Conservation (phyloP, 106 monocot species). For the Phalaenopsis aphrodite region DNA sequence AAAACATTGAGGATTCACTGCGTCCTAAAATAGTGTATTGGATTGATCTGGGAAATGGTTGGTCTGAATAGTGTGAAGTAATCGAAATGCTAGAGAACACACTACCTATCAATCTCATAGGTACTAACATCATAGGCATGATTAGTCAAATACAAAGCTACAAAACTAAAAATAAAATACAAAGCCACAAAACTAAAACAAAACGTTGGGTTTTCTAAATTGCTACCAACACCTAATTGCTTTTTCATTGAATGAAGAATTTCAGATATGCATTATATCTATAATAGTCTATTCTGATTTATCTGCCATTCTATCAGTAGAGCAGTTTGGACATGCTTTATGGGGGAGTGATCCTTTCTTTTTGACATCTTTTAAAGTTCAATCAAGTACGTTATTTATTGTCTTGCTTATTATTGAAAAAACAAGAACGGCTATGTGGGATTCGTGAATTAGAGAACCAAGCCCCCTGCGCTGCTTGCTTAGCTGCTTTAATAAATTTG, state of each 20-base stretch:
- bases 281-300: neutral
- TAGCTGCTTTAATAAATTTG: neutral
- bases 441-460: neutral
- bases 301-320: neutral
- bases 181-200: too few relatives aligned
- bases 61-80: too few relatives aligned
- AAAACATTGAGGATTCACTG: too few relatives aligned
- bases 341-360: neutral
- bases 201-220: too few relatives aligned
- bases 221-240: too few relatives aligned
- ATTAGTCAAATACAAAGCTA: too few relatives aligned
- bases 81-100: too few relatives aligned
- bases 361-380: neutral
- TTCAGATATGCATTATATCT: neutral
- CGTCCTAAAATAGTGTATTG: too few relatives aligned
- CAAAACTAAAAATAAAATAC: too few relatives aligned
- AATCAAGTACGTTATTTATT: neutral
- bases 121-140: too few relatives aligned
- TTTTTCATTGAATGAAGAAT: neutral
- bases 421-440: neutral
- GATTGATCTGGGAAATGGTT: too few relatives aligned
- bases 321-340: neutral
- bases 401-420: neutral
- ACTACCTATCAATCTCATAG: too few relatives aligned
- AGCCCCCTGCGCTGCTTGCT: neutral